These are phyloP conservation scores for Letharia lupina DNA, from an alignment of 495 filamentous ascomycete species.

Conservation along the genomic window DNA sequence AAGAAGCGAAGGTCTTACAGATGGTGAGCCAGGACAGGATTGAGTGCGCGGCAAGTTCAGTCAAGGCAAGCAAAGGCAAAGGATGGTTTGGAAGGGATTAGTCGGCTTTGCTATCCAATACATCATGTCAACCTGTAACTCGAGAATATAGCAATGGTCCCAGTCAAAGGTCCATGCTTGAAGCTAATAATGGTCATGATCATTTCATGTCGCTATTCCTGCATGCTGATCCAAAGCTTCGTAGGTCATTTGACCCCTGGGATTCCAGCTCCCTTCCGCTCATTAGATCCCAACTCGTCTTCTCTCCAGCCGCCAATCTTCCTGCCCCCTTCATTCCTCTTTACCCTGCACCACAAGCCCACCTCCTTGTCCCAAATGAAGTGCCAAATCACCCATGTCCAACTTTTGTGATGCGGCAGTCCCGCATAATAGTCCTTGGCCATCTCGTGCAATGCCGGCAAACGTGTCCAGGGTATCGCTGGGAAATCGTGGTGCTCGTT, in stretches of 20 bases:
- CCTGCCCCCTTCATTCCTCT: constrained; percentile 75
- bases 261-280: constrained; percentile 17
- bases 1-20: neutral
- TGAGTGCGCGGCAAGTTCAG: neutral
- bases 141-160: neutral
- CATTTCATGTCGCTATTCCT: neutral
- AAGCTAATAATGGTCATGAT: neutral
- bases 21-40: neutral
- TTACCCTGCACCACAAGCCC: constrained; percentile 84
- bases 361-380: constrained; percentile 87
- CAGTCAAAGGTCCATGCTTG: neutral
- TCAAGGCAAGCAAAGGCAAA: neutral
- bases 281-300: constrained; percentile 43
- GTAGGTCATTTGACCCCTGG: constrained; percentile 5
- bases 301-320: constrained; percentile 52
- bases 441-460: constrained; percentile 66
- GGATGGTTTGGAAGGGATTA: neutral
- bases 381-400: constrained; percentile 87
- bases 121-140: neutral
- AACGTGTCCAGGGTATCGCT: constrained; percentile 84
- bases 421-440: constrained; percentile 89
- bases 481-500: constrained; percentile 99
- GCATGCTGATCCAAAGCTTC: neutral
- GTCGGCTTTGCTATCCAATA: neutral
- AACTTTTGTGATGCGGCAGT: constrained; percentile 79